Conservation (phyloP, 225 moss, liverwort and hornwort species). For the Bryoerythrophyllum caledonicum region DNA sequence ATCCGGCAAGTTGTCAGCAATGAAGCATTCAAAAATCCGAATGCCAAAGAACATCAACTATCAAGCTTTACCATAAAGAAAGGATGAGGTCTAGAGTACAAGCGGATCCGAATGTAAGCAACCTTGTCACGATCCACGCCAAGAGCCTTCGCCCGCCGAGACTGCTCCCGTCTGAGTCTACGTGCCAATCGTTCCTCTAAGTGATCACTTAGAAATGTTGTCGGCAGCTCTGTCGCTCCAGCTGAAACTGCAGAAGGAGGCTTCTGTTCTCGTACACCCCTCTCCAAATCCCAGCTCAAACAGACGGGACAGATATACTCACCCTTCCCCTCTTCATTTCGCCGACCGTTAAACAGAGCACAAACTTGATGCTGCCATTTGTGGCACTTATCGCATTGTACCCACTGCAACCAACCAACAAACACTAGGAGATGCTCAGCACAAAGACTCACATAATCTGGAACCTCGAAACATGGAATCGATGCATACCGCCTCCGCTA, state of each 20-base stretch:
- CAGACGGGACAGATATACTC: slow-evolving; percentile 97
- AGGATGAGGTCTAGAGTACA: not conserved
- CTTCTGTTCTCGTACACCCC: slow-evolving; percentile 81
- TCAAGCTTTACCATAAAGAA: not conserved
- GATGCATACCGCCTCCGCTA: slow-evolving; percentile 72
- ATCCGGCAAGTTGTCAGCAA: slow-evolving; percentile 27
- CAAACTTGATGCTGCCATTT: slow-evolving; percentile 99
- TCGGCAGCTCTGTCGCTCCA: slow-evolving; percentile 92
- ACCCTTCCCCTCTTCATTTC: slow-evolving; percentile 93
- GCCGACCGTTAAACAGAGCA: slow-evolving; percentile 94
- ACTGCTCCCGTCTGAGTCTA: slow-evolving; percentile 80
- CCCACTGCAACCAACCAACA: slow-evolving; percentile 68
- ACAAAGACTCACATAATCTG: slow-evolving; percentile 6
- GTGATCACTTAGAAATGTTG: slow-evolving; percentile 91
- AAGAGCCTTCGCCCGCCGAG: slow-evolving; percentile 69
- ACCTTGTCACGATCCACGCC: slow-evolving; percentile 77
- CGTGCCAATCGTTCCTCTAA: slow-evolving; percentile 88
- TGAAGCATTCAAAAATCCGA: not conserved
- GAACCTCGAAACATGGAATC: slow-evolving; percentile 13
- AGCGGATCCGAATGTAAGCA: not conserved
- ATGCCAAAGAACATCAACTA: not conserved
- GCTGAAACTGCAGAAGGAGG: slow-evolving; percentile 90
- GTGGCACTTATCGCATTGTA: slow-evolving; percentile 99
- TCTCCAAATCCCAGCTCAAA: slow-evolving; percentile 84
- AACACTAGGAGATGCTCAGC: slow-evolving; percentile 5